phyloP scores from a whole-genome alignment of 345 rosid species.

The Balakata baccata region DNA sequence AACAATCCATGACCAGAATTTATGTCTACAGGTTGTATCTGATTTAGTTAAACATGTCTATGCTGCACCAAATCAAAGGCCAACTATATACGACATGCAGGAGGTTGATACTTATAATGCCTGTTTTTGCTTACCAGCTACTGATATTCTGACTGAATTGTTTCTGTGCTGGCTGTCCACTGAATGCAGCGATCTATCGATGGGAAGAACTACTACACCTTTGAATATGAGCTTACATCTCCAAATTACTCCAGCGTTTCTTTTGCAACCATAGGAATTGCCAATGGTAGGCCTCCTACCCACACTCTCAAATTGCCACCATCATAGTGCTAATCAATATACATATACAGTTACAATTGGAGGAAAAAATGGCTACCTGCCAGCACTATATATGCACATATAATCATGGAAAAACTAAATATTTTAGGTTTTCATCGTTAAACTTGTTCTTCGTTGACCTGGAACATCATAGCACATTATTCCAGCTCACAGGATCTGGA shows the following conservation, averaged over 20 bases:
- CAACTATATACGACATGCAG: conserved; percentile 53
- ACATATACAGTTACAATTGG: no score
- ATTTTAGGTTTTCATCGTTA: no score
- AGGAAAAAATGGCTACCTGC: no score
- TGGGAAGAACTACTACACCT: conserved; percentile 72
- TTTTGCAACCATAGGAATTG: conserved; percentile 68
- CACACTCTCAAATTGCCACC: neutral
- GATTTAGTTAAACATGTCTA: conserved; percentile 2
- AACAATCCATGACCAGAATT: neutral
- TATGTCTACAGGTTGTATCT: conserved; percentile 32
- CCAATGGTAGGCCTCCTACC: neutral
- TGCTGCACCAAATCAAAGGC: conserved; percentile 42
- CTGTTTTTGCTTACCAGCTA: neutral
- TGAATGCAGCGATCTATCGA: conserved; percentile 56
- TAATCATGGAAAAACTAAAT: no score
- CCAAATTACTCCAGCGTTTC: conserved; percentile 59
- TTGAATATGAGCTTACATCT: conserved; percentile 71
- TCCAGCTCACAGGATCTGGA: no score
- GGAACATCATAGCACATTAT: no score
- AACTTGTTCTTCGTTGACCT: no score
- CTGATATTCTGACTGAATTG: neutral
- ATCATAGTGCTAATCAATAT: no score
- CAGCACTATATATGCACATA: no score
- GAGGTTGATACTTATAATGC: conserved; percentile 39
- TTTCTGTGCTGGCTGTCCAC: neutral